Evolutionary conservation across 2,329 filamentous ascomycete species (phyloP).

Genomic region (Epichloe aotearoae): DNA sequence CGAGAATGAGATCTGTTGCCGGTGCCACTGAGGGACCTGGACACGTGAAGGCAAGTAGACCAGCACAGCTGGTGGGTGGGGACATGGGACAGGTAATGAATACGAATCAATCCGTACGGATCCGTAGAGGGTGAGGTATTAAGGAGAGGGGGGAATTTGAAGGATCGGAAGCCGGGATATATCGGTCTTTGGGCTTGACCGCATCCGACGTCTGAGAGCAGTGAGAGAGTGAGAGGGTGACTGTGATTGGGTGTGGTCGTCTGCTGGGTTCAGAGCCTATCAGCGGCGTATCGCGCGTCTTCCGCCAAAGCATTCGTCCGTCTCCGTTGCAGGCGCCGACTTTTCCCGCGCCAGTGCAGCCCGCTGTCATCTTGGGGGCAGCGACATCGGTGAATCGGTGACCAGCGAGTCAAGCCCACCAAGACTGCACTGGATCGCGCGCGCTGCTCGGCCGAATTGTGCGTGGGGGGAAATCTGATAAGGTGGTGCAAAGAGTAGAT

Average conservation of each 20-base stretch:
- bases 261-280: not conserved
- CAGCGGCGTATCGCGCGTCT: not conserved
- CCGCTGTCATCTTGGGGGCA: constrained; percentile 1
- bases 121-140: not conserved
- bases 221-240: too few relatives aligned
- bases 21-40: not conserved
- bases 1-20: not conserved
- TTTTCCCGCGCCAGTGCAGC: not conserved
- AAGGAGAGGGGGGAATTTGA: not conserved
- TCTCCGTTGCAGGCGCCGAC: not conserved
- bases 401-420: not conserved
- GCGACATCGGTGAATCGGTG: constrained; percentile 2
- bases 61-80: constrained; percentile 1
- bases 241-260: not conserved
- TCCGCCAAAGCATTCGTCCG: not conserved
- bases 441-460: not conserved
- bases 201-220: not conserved
- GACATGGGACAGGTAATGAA: not conserved
- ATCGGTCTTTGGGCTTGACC: not conserved
- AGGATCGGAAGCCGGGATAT: not conserved
- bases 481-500: not conserved
- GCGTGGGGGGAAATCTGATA: not conserved
- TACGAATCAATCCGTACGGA: too few relatives aligned
- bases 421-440: not conserved
- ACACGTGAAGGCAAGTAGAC: not conserved